A percentile compares a stretch with the other conserved stretches of the same genome.
Evolutionary conservation across 2,329 filamentous ascomycete species (phyloP).

Genomic region (Paraphaeosphaeria minitans): DNA sequence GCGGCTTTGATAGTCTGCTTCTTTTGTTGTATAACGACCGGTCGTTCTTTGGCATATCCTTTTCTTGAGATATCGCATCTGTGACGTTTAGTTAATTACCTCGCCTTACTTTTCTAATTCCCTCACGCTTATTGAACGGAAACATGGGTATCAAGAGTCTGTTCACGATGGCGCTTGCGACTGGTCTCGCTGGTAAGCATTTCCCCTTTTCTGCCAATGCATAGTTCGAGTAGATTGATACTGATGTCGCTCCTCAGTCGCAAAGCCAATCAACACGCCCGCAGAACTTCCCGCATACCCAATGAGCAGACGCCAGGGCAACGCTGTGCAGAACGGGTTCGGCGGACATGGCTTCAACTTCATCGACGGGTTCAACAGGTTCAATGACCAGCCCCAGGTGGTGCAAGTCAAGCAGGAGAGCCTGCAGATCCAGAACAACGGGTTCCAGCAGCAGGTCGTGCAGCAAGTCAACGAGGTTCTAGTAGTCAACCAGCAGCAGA

Average conservation of each 20-base stretch:
- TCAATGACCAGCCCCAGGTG: constrained; percentile 37
- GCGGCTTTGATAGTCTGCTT: constrained; percentile 46
- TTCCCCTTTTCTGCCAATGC: background rate
- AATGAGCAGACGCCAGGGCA: constrained; percentile 22
- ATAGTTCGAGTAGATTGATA: background rate
- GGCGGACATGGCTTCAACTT: constrained; percentile 36
- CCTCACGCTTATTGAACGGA: constrained; percentile 25
- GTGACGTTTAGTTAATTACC: constrained; percentile 32
- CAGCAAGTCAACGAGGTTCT: constrained; percentile 38
- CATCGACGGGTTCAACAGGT: constrained; percentile 37
- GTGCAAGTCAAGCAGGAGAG: constrained; percentile 36
- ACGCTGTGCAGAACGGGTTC: constrained; percentile 24
- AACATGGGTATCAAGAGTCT: constrained; percentile 39
- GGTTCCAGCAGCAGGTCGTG: constrained; percentile 28
- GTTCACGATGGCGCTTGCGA: constrained; percentile 36
- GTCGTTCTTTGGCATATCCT: constrained; percentile 20
- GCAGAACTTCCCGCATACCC: constrained; percentile 19
- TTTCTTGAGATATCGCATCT: constrained; percentile 26
- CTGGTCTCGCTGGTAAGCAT: constrained; percentile 39
- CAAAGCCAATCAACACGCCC: constrained; percentile 32
- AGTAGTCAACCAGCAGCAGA: constrained; percentile 35
- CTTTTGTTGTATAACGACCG: constrained; percentile 17
- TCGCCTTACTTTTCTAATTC: constrained; percentile 27
- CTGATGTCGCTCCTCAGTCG: constrained; percentile 24
- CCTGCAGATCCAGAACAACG: constrained; percentile 33